phyloP scores from a whole-genome alignment of 768 basidiomycete genomes.

The Tubosaeta sp. region DNA sequence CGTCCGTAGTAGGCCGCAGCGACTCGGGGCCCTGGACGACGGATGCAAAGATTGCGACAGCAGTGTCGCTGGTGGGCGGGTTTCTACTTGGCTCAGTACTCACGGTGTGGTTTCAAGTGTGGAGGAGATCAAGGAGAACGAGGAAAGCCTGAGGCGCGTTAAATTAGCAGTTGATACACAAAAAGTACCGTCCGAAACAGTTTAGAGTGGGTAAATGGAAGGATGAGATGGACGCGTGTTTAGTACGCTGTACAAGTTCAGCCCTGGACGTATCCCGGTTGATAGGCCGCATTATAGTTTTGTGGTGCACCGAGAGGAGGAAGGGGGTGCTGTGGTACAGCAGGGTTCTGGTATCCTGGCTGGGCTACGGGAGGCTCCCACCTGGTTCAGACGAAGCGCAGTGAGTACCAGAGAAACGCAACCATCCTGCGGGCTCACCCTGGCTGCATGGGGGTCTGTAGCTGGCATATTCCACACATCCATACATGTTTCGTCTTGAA shows the following conservation, averaged over 20 bases:
- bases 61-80: constrained; percentile 30
- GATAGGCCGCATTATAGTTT: constrained; percentile 20
- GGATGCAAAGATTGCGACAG: constrained; percentile 16
- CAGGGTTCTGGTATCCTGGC: constrained; percentile 38
- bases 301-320: constrained; percentile 5
- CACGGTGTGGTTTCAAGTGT: constrained; percentile 13
- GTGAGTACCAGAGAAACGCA: neutral
- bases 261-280: constrained; percentile 26
- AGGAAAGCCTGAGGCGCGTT: neutral
- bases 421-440: constrained; percentile 36
- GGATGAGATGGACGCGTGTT: neutral
- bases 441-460: constrained; percentile 48
- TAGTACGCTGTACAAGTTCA: constrained; percentile 6
- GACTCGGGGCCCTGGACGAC: constrained; percentile 12
- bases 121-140: constrained; percentile 7
- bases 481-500: constrained; percentile 59
- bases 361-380: constrained; percentile 35
- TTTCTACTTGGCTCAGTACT: constrained; percentile 34
- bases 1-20: constrained; percentile 7
- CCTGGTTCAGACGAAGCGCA: constrained; percentile 10
- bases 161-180: neutral
- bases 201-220: neutral
- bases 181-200: neutral
- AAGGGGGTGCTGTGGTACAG: constrained; percentile 11
- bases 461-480: constrained; percentile 70